Conservation (phyloP, 495 filamentous ascomycete species). For the Talaromyces liani region DNA sequence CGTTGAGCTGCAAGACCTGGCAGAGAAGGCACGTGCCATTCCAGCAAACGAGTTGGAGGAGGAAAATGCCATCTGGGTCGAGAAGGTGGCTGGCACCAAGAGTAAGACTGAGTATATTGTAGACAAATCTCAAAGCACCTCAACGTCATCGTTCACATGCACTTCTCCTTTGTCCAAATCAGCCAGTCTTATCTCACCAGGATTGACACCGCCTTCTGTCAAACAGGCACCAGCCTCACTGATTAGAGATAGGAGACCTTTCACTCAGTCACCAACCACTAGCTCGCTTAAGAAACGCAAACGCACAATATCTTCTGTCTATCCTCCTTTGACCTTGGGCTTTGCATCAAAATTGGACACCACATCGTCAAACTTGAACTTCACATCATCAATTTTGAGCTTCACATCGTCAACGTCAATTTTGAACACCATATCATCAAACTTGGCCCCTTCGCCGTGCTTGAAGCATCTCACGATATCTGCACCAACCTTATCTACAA, state of each 20-base stretch:
- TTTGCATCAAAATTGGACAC: background rate
- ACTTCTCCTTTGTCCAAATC: conserved; percentile 4
- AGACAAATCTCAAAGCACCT: conserved; percentile 15
- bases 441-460: background rate
- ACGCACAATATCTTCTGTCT: conserved; percentile 1
- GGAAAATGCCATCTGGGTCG: conserved; percentile 47
- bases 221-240: background rate
- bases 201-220: conserved; percentile 2
- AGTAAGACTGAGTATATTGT: conserved; percentile 20
- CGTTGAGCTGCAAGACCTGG: conserved; percentile 47
- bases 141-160: background rate
- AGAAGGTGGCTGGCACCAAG: conserved; percentile 43
- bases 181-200: conserved; percentile 13
- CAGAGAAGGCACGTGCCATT: conserved; percentile 36
- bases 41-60: conserved; percentile 35
- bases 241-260: background rate
- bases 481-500: background rate
- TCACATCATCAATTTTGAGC: background rate
- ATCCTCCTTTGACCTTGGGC: background rate
- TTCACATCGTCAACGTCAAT: background rate
- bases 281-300: background rate
- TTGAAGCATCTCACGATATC: conserved; percentile 1
- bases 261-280: background rate
- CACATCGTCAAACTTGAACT: background rate
- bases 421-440: background rate